These are phyloP conservation scores for Myxozyma udenii DNA, from an alignment of 805 yeast genomes.

Conservation along the genomic window DNA sequence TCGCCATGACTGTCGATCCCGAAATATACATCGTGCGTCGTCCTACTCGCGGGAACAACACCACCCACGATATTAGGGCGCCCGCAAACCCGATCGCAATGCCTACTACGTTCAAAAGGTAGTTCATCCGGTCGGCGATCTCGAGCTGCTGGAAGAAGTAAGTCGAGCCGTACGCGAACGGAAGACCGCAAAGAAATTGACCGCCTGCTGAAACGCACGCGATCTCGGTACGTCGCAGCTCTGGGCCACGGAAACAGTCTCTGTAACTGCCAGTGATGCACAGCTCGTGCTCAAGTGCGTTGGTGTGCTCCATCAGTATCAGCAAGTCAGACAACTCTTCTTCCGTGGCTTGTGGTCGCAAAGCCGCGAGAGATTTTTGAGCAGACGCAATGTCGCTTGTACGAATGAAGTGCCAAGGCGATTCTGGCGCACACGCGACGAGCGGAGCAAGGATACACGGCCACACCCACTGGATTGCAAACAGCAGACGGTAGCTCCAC, in stretches of 20 bases:
- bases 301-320: slow-evolving; percentile 16
- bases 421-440: slow-evolving; percentile 44
- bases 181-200: slow-evolving; percentile 27
- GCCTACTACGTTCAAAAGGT: too few species aligned
- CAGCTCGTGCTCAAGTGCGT: slow-evolving; percentile 1
- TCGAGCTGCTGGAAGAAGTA: slow-evolving; percentile 51
- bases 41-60: too few species aligned
- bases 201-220: slow-evolving; percentile 38
- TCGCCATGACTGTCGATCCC: slow-evolving; percentile 41
- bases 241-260: slow-evolving; percentile 12
- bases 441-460: slow-evolving; percentile 47
- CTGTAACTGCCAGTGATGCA: neutral
- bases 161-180: slow-evolving; percentile 38
- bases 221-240: slow-evolving; percentile 29
- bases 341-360: neutral
- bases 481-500: slow-evolving; percentile 53
- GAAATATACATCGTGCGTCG: slow-evolving; percentile 26
- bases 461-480: slow-evolving; percentile 62
- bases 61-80: slow-evolving; percentile 48
- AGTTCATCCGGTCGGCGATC: too few species aligned
- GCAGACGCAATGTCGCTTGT: slow-evolving; percentile 8
- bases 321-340: slow-evolving; percentile 2
- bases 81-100: too few species aligned
- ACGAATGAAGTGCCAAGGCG: slow-evolving; percentile 24
- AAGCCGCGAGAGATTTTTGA: slow-evolving; percentile 1